Conservation (phyloP, 2,329 filamentous ascomycete species). For the Colletotrichum sp. region DNA sequence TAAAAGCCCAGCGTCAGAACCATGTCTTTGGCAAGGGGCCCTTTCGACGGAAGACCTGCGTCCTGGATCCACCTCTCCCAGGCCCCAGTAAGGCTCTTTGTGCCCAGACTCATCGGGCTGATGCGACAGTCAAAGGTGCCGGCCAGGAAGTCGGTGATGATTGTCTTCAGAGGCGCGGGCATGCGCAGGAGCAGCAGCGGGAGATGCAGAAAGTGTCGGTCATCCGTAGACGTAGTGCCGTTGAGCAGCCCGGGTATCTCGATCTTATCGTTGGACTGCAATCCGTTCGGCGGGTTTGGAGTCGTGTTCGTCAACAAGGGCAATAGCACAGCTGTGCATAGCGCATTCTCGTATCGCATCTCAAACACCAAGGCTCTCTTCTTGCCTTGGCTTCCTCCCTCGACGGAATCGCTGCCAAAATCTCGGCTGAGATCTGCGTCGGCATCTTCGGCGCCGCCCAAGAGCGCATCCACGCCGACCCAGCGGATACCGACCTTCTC, state of each 20-base stretch:
- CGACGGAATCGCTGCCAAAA: neutral
- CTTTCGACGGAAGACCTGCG: constrained; percentile 37
- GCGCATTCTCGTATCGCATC: constrained; percentile 58
- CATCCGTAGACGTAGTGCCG: constrained; percentile 9
- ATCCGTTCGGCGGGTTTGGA: neutral
- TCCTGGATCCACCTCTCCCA: constrained; percentile 58
- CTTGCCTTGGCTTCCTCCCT: constrained; percentile 11
- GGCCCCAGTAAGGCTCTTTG: constrained; percentile 51
- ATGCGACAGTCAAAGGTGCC: constrained; percentile 63
- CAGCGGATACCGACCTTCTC: constrained; percentile 54
- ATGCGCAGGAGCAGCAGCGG: constrained; percentile 61
- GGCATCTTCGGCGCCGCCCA: constrained; percentile 30
- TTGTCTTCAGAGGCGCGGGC: constrained; percentile 55
- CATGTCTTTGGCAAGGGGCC: constrained; percentile 47
- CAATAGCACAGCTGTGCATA: constrained; percentile 56
- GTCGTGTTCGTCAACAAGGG: constrained; percentile 33
- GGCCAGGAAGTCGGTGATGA: constrained; percentile 57
- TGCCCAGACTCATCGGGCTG: constrained; percentile 53
- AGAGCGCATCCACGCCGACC: constrained; percentile 38
- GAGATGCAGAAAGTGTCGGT: constrained; percentile 47
- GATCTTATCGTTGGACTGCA: neutral
- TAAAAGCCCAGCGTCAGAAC: constrained; percentile 58
- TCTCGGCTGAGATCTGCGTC: constrained; percentile 1
- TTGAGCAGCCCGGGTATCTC: neutral
- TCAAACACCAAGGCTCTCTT: constrained; percentile 46